These are phyloP conservation scores for Ophidiomyces ophidiicola DNA, from an alignment of 2,329 filamentous ascomycete genomes.

Conservation along the genomic window DNA sequence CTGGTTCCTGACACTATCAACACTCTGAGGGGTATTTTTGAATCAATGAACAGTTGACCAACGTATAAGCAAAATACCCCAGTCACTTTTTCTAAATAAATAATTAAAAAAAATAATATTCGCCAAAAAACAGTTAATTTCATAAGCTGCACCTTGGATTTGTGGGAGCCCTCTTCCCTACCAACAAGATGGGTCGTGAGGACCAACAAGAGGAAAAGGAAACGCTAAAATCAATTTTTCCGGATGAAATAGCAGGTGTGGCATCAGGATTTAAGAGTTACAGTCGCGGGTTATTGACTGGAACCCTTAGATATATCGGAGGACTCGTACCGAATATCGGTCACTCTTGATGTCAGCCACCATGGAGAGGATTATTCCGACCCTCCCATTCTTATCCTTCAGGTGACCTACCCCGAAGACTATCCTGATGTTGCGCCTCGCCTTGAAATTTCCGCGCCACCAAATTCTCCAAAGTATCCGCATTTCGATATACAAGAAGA, in stretches of 20 bases:
- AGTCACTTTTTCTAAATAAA: background rate
- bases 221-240: conserved; percentile 95
- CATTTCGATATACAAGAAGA: conserved; percentile 72
- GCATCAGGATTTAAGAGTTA: conserved; percentile 7
- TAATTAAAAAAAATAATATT: background rate
- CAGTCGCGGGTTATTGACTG: conserved; percentile 15
- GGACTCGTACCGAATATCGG: conserved; percentile 72
- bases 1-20: too few relatives aligned
- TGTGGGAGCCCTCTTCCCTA: too few relatives aligned
- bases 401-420: conserved; percentile 74
- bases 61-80: background rate
- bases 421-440: conserved; percentile 82
- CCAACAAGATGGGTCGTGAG: conserved; percentile 45
- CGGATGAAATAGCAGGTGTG: conserved; percentile 86
- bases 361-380: conserved; percentile 52
- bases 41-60: too few relatives aligned
- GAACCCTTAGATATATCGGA: conserved; percentile 64
- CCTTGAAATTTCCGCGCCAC: conserved; percentile 65
- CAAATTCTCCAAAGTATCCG: conserved; percentile 56
- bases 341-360: conserved; percentile 64
- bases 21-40: too few relatives aligned
- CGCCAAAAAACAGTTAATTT: background rate
- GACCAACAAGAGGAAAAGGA: conserved; percentile 94
- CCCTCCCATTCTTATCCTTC: conserved; percentile 60
- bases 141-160: too few relatives aligned